Conservation (phyloP, 1,284 basidiomycete species). For the Cystobasidiaceae sp. region DNA sequence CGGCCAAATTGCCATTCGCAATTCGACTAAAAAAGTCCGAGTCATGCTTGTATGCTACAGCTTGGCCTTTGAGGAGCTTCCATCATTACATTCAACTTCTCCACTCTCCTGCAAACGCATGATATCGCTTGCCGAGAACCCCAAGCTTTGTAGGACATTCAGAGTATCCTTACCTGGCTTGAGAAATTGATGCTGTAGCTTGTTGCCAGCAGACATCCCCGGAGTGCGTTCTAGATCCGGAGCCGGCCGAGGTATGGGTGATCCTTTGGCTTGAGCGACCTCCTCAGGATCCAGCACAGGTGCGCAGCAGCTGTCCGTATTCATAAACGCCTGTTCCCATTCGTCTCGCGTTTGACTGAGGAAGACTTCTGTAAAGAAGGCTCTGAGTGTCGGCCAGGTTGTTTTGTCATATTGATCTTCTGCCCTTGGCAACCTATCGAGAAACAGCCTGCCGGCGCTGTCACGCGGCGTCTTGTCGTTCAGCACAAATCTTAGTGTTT, state of each 20-base stretch:
- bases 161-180: constrained; percentile 44
- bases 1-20: too few species aligned
- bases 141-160: constrained; percentile 41
- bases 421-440: constrained; percentile 27
- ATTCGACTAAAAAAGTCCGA: too few species aligned
- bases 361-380: constrained; percentile 63
- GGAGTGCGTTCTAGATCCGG: constrained; percentile 44
- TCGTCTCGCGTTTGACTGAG: constrained; percentile 58
- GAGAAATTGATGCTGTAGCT: constrained; percentile 37
- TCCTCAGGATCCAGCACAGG: constrained; percentile 53
- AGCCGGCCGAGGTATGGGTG: constrained; percentile 42
- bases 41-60: constrained; percentile 1
- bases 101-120: constrained; percentile 28
- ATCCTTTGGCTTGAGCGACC: constrained; percentile 35
- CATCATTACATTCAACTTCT: constrained; percentile 38
- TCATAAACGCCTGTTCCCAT: constrained; percentile 65
- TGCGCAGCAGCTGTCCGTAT: constrained; percentile 67
- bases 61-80: constrained; percentile 23
- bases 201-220: constrained; percentile 27
- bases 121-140: constrained; percentile 21
- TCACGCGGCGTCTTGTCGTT: neutral
- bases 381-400: constrained; percentile 59
- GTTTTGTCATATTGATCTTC: constrained; percentile 54
- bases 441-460: neutral
- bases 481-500: neutral